Evolutionary conservation across 78 protist species (phyloP).

Genomic region (Anaeramoeba flamelloides): DNA sequence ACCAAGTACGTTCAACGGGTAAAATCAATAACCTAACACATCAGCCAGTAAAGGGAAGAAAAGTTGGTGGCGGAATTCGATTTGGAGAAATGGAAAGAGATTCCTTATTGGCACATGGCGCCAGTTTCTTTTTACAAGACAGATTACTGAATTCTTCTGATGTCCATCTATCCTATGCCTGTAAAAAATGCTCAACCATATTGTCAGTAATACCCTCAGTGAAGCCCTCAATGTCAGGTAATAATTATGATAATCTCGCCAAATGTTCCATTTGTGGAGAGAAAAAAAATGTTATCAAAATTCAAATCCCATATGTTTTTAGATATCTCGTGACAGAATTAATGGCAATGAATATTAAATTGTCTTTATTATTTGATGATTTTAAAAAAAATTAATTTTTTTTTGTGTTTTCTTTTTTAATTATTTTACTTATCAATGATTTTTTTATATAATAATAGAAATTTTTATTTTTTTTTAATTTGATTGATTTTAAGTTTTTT

Average conservation of each 20-base stretch:
- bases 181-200: no score
- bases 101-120: constrained; percentile 84
- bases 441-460: no score
- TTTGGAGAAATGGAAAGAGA: constrained; percentile 99
- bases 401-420: no score
- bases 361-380: neutral
- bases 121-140: constrained; percentile 65
- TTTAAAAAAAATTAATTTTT: no score
- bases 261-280: constrained; percentile 16
- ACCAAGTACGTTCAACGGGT: constrained; percentile 90
- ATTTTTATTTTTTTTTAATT: no score
- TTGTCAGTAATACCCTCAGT: no score
- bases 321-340: constrained; percentile 65
- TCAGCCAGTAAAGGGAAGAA: constrained; percentile 91
- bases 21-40: constrained; percentile 59
- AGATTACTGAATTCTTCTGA: constrained; percentile 76
- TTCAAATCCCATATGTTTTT: constrained; percentile 69
- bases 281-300: neutral
- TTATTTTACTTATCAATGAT: no score
- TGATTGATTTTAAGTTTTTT: no score
- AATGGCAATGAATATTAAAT: constrained; percentile 37
- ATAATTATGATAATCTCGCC: neutral
- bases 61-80: constrained; percentile 80
- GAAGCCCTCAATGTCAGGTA: neutral
- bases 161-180: no score